Conservation (phyloP, 2,329 filamentous ascomycete species). For the Macrophomina phaseolina region DNA sequence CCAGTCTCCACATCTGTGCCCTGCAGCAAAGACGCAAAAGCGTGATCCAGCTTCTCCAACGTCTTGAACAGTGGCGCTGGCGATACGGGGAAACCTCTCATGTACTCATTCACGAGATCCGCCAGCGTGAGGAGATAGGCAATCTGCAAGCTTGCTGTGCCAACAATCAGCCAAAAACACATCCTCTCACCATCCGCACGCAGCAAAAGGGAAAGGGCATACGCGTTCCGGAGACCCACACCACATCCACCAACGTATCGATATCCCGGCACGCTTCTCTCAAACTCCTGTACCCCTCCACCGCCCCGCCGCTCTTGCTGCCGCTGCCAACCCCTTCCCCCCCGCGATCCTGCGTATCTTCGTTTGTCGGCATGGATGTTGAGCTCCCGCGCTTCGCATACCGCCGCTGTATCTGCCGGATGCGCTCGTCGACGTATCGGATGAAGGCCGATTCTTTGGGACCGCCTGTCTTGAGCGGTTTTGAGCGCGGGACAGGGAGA, state of each 20-base stretch:
- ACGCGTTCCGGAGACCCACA: conserved; percentile 91
- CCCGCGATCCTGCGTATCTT: conserved; percentile 21
- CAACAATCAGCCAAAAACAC: conserved; percentile 16
- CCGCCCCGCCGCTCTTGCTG: conserved; percentile 35
- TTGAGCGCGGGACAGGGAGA: conserved; percentile 59
- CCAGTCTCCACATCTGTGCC: conserved; percentile 71
- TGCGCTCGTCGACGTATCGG: conserved; percentile 59
- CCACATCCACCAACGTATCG: conserved; percentile 74
- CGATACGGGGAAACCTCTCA: conserved; percentile 72
- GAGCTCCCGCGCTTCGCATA: conserved; percentile 56
- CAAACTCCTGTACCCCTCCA: conserved; percentile 65
- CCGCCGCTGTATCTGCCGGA: conserved; percentile 58
- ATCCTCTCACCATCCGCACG: conserved; percentile 19
- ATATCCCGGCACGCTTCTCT: conserved; percentile 75
- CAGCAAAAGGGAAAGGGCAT: conserved; percentile 43
- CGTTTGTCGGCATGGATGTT: not conserved
- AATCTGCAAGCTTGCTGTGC: conserved; percentile 74
- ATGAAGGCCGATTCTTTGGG: conserved; percentile 65
- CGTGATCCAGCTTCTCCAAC: conserved; percentile 79
- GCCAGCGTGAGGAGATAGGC: conserved; percentile 83
- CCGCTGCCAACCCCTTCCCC: no score
- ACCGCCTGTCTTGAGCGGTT: conserved; percentile 61
- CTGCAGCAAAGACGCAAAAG: conserved; percentile 76
- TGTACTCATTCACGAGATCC: conserved; percentile 72
- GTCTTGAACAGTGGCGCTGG: conserved; percentile 72